Percentiles rank a stretch among this genome's conserved stretches.
Conservation (phyloP, 2,329 filamentous ascomycete genomes). For the Apiospora kogelbergensis region DNA sequence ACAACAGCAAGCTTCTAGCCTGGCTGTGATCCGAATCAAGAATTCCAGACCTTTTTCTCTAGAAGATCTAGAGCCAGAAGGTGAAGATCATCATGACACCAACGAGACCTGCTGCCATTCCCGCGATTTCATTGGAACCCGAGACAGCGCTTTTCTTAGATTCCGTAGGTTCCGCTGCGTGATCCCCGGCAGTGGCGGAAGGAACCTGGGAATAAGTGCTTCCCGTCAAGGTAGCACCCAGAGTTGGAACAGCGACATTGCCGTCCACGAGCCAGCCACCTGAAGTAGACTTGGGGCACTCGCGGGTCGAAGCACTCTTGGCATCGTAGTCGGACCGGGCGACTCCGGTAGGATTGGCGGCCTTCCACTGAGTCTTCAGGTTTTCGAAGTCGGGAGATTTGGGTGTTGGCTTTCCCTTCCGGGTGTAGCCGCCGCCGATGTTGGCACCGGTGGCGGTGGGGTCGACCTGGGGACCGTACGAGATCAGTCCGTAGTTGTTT, state of each 20-base stretch:
- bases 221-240: conserved; percentile 54
- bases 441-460: conserved; percentile 52
- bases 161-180: conserved; percentile 17
- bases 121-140: conserved; percentile 46
- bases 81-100: conserved; percentile 54
- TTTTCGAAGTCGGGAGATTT: conserved; percentile 76
- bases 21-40: background rate
- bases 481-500: conserved; percentile 64
- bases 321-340: conserved; percentile 65
- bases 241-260: conserved; percentile 65
- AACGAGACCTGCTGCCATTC: conserved; percentile 49
- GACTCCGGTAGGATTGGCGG: conserved; percentile 68
- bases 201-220: conserved; percentile 32
- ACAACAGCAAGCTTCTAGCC: background rate
- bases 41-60: background rate
- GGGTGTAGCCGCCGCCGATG: conserved; percentile 65
- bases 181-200: conserved; percentile 14
- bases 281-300: conserved; percentile 69
- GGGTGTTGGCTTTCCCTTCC: conserved; percentile 72
- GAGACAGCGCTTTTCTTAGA: conserved; percentile 42
- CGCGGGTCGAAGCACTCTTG: conserved; percentile 58
- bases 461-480: conserved; percentile 64
- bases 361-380: conserved; percentile 74
- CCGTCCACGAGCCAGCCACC: conserved; percentile 74
- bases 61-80: conserved; percentile 42